Base-by-base conservation (phyloP, 2,329 filamentous ascomycete genomes). In the Acephala macrosclerotiorum region DNA sequence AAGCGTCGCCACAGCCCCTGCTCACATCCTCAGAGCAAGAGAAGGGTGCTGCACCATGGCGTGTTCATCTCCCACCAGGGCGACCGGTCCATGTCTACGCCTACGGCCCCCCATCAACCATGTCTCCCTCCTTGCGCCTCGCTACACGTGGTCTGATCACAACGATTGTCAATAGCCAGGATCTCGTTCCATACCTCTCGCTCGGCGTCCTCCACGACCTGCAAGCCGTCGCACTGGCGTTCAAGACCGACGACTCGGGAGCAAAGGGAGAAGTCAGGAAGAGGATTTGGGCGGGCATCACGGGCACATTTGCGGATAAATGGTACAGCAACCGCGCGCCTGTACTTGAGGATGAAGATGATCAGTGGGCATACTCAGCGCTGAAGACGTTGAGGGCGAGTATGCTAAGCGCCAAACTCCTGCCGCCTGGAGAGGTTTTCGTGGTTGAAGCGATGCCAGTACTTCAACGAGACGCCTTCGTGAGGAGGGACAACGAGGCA, bases 31-130 rank as follows among this genome's bases (percentile, higher is more conserved):
- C 89, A 0, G 38, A 29, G 22, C 29, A 33, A 7, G 56, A 66
- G 22, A 36, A 80, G 1, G 63, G 66, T 18, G 66, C 58, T 9
- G 60, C 67, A 11, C 58, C 61, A 33, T 53, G n/a, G 20, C 20
- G 45, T 7, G 45, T 22, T 6, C 45, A 81, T 20, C 82, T 94
- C 0, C 91, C 91, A 0, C 72, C 89, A 0, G 87, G 89, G 18
- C 85, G 91, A 0, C 89, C 90, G 2, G 90, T 94, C 22, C 91
- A 94, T 71, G 91, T 93, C 14, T 94, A 92, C 75, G 89, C 91
- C 7, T 94, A 93, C 75, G 91, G 91, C 0, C 89, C 91, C 1
- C 91, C 91, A 0, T 87, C 90, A 0, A 90, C 89, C 16, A 87
- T 94, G 84, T 92, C 90, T 0, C 83, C 89, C 0, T 86, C 88